phyloP scores from a whole-genome alignment of 441 rosid species.

The Corymbia calophylla region DNA sequence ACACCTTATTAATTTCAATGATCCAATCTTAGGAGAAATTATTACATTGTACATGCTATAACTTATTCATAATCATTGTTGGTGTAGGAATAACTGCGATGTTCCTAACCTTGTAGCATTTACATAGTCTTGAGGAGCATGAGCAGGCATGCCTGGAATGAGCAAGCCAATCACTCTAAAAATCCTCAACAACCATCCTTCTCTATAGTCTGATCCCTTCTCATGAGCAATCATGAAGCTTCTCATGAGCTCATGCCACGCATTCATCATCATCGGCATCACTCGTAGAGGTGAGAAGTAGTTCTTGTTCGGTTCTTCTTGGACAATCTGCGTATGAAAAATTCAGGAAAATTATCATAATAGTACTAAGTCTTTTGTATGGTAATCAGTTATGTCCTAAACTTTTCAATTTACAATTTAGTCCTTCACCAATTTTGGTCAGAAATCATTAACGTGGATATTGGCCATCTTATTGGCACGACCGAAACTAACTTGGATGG shows the following conservation, averaged over 20 bases:
- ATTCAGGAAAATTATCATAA: not conserved
- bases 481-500: no score
- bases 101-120: not conserved
- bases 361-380: not conserved
- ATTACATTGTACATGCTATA: not conserved
- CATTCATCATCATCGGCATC: not conserved
- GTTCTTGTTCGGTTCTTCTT: not conserved
- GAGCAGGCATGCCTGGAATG: not conserved
- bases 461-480: no score
- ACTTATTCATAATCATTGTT: not conserved
- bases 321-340: not conserved
- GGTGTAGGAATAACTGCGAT: not conserved
- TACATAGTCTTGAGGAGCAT: not conserved
- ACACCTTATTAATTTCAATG: not conserved
- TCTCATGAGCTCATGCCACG: not conserved
- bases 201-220: not conserved
- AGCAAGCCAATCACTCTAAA: not conserved
- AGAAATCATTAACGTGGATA: no score
- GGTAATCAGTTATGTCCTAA: no score
- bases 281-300: not conserved
- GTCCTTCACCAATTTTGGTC: not conserved
- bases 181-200: not conserved
- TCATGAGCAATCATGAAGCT: not conserved
- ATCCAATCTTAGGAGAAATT: not conserved
- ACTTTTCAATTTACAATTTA: no score